phyloP scores from a whole-genome alignment of 805 yeast genomes.

The Ogataea haglerorum region DNA sequence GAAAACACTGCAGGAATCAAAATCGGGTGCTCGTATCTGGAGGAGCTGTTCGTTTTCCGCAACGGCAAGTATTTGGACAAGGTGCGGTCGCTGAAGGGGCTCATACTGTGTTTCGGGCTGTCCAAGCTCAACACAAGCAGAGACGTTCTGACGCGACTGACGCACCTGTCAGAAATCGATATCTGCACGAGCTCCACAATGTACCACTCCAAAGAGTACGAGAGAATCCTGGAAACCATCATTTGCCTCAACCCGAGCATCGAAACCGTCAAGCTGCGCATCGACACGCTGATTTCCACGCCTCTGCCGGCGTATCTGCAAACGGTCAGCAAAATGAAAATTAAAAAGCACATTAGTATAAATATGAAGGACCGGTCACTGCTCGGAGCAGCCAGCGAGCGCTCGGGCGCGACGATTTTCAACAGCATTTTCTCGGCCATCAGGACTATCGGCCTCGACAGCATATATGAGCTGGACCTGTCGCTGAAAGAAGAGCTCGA shows the following conservation, averaged over 20 bases:
- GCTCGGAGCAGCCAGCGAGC: constrained; percentile 2
- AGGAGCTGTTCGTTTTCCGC: constrained; percentile 12
- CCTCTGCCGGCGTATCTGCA: constrained; percentile 17
- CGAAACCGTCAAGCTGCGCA: constrained; percentile 14
- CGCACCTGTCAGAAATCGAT: constrained; percentile 15
- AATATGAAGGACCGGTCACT: constrained; percentile 14
- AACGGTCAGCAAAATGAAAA: constrained; percentile 15
- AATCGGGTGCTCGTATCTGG: constrained; percentile 17
- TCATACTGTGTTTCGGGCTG: constrained; percentile 19
- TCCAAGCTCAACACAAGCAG: constrained; percentile 18
- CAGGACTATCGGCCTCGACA: constrained; percentile 10
- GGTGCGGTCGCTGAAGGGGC: constrained; percentile 13
- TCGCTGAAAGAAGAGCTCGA: constrained; percentile 17
- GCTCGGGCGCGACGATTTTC: constrained; percentile 6
- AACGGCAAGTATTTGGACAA: constrained; percentile 14
- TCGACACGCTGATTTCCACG: constrained; percentile 17
- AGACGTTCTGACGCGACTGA: constrained; percentile 12
- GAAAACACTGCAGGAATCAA: constrained; percentile 12
- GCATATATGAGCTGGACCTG: constrained; percentile 17
- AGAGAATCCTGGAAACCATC: constrained; percentile 17
- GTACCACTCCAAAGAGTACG: constrained; percentile 20
- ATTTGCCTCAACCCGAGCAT: constrained; percentile 15
- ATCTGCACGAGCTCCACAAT: constrained; percentile 19
- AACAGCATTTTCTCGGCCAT: constrained; percentile 14
- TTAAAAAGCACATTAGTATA: constrained; percentile 16